phyloP scores from a whole-genome alignment of 148 eudicot genomes.

The Mesembryanthemum crystallinum region DNA sequence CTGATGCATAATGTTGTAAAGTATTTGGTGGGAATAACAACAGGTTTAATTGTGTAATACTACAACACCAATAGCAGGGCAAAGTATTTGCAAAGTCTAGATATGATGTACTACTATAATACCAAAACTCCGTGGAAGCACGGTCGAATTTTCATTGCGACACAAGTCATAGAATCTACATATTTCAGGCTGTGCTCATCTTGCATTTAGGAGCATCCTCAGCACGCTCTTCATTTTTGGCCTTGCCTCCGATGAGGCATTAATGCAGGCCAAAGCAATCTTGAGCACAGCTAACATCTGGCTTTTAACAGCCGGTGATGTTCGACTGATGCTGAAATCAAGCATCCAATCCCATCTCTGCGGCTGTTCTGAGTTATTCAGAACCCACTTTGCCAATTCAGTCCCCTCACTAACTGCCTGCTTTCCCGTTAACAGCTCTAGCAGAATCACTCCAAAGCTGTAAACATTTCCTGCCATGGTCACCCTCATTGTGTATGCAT shows the following conservation, averaged over 20 bases:
- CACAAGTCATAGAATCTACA: neutral
- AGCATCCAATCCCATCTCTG: conserved; percentile 64
- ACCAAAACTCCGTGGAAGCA: neutral
- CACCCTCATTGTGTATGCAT: conserved; percentile 92
- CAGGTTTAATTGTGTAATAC: too few species aligned
- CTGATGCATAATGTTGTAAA: too few species aligned
- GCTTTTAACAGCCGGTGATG: conserved; percentile 54
- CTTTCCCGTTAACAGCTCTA: conserved; percentile 77
- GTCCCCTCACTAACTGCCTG: conserved; percentile 72
- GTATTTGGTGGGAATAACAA: too few species aligned
- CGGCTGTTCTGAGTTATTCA: conserved; percentile 51
- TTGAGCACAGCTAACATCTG: conserved; percentile 78
- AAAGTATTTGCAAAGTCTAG: neutral
- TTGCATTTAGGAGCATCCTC: conserved; percentile 72
- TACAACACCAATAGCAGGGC: neutral
- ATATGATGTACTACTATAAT: neutral
- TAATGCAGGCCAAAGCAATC: conserved; percentile 78
- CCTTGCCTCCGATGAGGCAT: conserved; percentile 61
- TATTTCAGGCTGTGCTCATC: conserved; percentile 23
- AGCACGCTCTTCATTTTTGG: conserved; percentile 77
- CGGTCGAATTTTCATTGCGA: neutral
- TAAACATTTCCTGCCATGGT: conserved; percentile 81
- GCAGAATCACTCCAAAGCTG: conserved; percentile 77
- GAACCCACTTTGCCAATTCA: conserved; percentile 72
- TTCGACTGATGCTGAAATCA: conserved; percentile 53